phyloP scores from a whole-genome alignment of 768 basidiomycete species.

The Hysterangium stoloniferum region DNA sequence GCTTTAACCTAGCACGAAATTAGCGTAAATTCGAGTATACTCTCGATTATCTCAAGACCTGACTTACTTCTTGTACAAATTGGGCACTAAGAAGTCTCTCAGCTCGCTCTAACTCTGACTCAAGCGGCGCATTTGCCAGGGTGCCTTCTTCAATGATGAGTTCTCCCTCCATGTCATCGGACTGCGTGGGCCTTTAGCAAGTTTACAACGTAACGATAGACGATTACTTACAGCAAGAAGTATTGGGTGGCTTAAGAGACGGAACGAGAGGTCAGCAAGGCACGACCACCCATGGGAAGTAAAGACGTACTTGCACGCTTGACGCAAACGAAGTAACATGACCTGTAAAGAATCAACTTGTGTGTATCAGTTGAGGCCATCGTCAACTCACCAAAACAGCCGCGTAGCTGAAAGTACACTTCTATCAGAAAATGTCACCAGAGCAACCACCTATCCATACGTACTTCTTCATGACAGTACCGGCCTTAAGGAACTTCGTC shows the following conservation, averaged over 20 bases:
- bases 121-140: conserved; percentile 15
- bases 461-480: conserved; percentile 68
- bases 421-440: background rate
- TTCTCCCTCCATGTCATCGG: background rate
- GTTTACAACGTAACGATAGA: background rate
- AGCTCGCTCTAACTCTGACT: conserved; percentile 49
- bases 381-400: conserved; percentile 33
- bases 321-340: conserved; percentile 68
- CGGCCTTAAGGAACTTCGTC: conserved; percentile 48
- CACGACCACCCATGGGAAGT: background rate
- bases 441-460: conserved; percentile 19
- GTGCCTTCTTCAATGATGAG: background rate
- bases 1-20: conserved; percentile 8
- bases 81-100: conserved; percentile 36
- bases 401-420: conserved; percentile 33
- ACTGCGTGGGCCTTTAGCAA: background rate
- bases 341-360: conserved; percentile 30
- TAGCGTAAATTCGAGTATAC: background rate
- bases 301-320: conserved; percentile 45
- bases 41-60: background rate
- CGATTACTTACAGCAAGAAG: conserved; percentile 50
- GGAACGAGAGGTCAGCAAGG: conserved; percentile 10
- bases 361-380: background rate
- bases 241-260: conserved; percentile 43
- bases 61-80: conserved; percentile 23